A percentile compares a stretch with the other conserved stretches of the same genome.
These are phyloP conservation scores for Candida yuanshanica DNA, from an alignment of 805 yeast genomes.

Conservation along the genomic window DNA sequence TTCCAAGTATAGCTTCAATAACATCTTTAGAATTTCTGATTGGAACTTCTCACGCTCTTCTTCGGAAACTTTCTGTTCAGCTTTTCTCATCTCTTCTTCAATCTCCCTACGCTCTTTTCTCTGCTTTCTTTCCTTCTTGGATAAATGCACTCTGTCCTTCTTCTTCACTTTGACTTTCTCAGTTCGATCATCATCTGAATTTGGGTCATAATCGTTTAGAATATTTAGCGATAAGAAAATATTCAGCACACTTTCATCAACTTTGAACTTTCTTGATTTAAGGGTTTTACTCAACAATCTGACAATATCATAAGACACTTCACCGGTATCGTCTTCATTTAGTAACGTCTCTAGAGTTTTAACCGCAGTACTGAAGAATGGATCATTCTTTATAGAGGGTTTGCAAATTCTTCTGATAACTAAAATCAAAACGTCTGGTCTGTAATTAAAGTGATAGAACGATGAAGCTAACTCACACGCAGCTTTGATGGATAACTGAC, in stretches of 20 bases:
- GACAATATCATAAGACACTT: constrained; percentile 67
- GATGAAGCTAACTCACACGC: constrained; percentile 70
- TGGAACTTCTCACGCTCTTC: constrained; percentile 85
- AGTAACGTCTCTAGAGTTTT: constrained; percentile 65
- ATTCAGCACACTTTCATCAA: constrained; percentile 78
- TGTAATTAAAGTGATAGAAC: constrained; percentile 73
- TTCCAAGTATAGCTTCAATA: constrained; percentile 71
- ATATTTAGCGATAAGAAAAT: constrained; percentile 63
- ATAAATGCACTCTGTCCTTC: constrained; percentile 84
- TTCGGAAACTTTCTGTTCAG: constrained; percentile 81
- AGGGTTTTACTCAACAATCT: constrained; percentile 64
- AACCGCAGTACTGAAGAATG: constrained; percentile 52
- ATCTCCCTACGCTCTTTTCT: constrained; percentile 82
- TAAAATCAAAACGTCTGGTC: constrained; percentile 66
- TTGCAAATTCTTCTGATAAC: constrained; percentile 63
- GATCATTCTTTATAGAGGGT: constrained; percentile 40
- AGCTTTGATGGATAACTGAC: constrained; percentile 62
- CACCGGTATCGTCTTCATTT: constrained; percentile 78
- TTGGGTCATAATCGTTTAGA: constrained; percentile 69
- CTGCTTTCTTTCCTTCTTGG: constrained; percentile 85
- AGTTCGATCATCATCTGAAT: constrained; percentile 41
- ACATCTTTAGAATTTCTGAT: constrained; percentile 70
- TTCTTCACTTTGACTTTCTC: constrained; percentile 55
- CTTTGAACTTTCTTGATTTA: constrained; percentile 66
- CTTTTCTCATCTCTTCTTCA: constrained; percentile 82